Conservation (phyloP, 1,284 basidiomycete genomes). For the Volvariella surrecta region DNA sequence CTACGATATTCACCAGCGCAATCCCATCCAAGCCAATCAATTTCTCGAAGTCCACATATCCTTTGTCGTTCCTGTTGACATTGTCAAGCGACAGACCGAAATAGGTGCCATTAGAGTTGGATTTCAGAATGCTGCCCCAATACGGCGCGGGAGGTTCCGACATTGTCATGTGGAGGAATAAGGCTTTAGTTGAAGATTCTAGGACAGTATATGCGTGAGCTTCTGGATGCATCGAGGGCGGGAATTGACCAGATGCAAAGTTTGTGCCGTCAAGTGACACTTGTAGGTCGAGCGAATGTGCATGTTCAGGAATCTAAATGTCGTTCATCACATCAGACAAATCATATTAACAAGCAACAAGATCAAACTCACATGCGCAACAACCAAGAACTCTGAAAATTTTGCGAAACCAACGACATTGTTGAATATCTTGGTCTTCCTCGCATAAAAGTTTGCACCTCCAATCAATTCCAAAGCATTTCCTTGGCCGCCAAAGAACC, state of each 20-base stretch:
- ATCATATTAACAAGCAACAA: background rate
- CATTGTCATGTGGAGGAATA: slow-evolving; percentile 96
- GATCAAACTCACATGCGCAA: slow-evolving; percentile 68
- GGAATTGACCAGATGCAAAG: slow-evolving; percentile 86
- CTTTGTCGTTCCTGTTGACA: slow-evolving; percentile 82
- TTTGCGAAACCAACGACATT: slow-evolving; percentile 92
- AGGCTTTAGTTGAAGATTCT: slow-evolving; percentile 87
- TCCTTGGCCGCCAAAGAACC: slow-evolving; percentile 33
- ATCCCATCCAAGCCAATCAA: slow-evolving; percentile 95
- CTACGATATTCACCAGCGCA: slow-evolving; percentile 86
- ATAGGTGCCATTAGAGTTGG: slow-evolving; percentile 97
- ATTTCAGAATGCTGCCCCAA: slow-evolving; percentile 93
- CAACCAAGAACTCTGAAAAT: slow-evolving; percentile 92
- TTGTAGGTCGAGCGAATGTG: slow-evolving; percentile 68
- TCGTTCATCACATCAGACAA: slow-evolving; percentile 5
- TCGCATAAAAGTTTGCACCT: slow-evolving; percentile 69
- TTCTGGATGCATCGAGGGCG: slow-evolving; percentile 80
- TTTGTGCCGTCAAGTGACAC: slow-evolving; percentile 86
- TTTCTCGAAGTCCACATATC: slow-evolving; percentile 98
- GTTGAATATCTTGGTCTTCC: slow-evolving; percentile 75
- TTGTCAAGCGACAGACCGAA: slow-evolving; percentile 81
- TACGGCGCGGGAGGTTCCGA: slow-evolving; percentile 64
- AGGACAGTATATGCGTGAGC: slow-evolving; percentile 92
- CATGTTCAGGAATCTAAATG: slow-evolving; percentile 48
- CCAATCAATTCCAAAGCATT: slow-evolving; percentile 78